Conservation (phyloP, 257 asterid species). For the Nicotiana tabacum region DNA sequence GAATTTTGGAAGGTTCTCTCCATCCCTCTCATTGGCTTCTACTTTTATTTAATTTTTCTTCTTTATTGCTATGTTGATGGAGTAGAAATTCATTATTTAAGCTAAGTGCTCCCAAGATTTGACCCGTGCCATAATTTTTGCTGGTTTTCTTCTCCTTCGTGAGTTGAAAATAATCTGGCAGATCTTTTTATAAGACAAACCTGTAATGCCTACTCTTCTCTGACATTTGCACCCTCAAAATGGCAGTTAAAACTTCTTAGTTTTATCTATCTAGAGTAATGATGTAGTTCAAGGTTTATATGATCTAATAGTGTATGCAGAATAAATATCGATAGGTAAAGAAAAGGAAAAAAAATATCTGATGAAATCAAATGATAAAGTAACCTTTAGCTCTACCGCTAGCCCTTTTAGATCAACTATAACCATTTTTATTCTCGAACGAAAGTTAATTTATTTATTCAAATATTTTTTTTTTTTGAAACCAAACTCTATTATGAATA, state of each 20-base stretch:
- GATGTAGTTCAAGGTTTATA: too few relatives aligned
- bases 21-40: neutral
- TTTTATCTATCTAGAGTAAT: too few relatives aligned
- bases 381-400: too few relatives aligned
- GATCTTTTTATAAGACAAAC: neutral
- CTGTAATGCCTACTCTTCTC: neutral
- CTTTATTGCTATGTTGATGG: neutral
- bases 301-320: too few relatives aligned
- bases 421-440: too few relatives aligned
- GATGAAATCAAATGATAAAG: too few relatives aligned
- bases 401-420: neutral
- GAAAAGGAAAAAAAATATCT: too few relatives aligned
- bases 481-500: neutral
- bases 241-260: neutral
- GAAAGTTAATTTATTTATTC: neutral
- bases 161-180: neutral
- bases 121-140: neutral
- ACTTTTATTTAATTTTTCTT: neutral
- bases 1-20: neutral
- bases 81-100: neutral
- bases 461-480: too few relatives aligned
- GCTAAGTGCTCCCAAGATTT: neutral
- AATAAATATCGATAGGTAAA: too few relatives aligned
- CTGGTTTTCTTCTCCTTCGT: neutral
- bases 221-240: neutral